Percentiles rank a stretch among this genome's conserved stretches.
Evolutionary conservation across 495 filamentous ascomycete genomes (phyloP).

Genomic region (Parathielavia appendiculata): DNA sequence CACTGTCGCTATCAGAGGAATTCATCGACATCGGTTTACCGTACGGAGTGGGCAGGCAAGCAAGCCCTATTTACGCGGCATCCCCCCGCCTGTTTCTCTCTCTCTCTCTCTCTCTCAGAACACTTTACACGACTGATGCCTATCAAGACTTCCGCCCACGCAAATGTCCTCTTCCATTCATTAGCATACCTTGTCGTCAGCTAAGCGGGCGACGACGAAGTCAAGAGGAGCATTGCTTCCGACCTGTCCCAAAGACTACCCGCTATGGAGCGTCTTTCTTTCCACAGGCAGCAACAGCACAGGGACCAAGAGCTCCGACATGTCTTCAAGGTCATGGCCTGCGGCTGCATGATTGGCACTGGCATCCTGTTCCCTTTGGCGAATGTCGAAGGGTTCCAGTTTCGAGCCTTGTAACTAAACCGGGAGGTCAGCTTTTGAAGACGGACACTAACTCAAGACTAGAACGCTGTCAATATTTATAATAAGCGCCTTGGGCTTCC

Average conservation of each 20-base stretch:
- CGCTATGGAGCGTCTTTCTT: conserved; percentile 12
- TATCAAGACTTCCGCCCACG: not conserved
- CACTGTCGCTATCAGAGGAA: too few species aligned
- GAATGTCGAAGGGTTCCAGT: conserved; percentile 22
- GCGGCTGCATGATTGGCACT: conserved; percentile 33
- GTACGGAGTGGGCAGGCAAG: too few species aligned
- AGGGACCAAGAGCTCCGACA: conserved; percentile 1
- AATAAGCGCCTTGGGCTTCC: conserved; percentile 21
- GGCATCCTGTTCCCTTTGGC: conserved; percentile 31
- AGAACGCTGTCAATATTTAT: conserved; percentile 30
- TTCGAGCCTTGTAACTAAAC: conserved; percentile 30
- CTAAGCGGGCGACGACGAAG: not conserved
- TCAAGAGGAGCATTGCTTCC: not conserved
- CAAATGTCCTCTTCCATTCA: not conserved
- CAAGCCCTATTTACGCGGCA: not conserved
- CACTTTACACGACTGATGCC: not conserved
- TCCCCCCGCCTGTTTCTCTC: not conserved
- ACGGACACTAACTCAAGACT: conserved; percentile 14
- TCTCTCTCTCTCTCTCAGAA: not conserved
- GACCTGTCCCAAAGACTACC: not conserved
- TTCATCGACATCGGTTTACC: too few species aligned
- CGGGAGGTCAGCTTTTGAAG: not conserved
- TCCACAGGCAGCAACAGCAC: not conserved
- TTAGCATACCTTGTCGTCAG: not conserved
- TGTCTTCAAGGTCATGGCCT: conserved; percentile 27